phyloP scores from a whole-genome alignment of 331 rosid species.

The Pyrus hybrid region DNA sequence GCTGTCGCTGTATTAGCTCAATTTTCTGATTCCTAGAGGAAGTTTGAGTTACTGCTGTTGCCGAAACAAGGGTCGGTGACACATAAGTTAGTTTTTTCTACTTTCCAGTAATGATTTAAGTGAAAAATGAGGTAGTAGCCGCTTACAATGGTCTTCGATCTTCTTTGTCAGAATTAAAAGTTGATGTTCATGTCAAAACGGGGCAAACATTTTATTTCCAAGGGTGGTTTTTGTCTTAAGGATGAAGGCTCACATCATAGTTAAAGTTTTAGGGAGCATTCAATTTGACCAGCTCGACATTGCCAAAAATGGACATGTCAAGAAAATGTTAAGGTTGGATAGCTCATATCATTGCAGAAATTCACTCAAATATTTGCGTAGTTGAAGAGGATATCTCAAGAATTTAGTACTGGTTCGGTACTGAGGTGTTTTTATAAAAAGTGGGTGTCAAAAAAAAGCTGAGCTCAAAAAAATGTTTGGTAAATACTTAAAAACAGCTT shows the following conservation, averaged over 20 bases:
- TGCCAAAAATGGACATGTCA: background rate
- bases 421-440: too few species aligned
- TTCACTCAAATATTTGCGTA: constrained; percentile 27
- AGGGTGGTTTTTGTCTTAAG: constrained; percentile 53
- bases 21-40: constrained; percentile 38
- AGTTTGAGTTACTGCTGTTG: constrained; percentile 22
- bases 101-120: constrained; percentile 2
- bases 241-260: background rate
- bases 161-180: constrained; percentile 38
- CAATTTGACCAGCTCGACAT: constrained; percentile 2
- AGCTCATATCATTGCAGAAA: constrained; percentile 18
- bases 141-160: constrained; percentile 33
- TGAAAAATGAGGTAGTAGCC: constrained; percentile 25
- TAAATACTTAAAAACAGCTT: too few species aligned
- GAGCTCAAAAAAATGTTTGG: too few species aligned
- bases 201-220: constrained; percentile 41
- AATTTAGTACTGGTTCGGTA: constrained; percentile 47
- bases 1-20: constrained; percentile 34
- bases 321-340: background rate
- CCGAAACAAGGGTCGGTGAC: constrained; percentile 27
- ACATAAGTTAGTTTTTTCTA: constrained; percentile 6
- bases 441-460: too few species aligned
- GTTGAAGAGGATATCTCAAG: constrained; percentile 32
- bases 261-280: constrained; percentile 20
- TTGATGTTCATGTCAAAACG: constrained; percentile 1